These are phyloP conservation scores for Pseudogymnoascus sp. DNA, from an alignment of 2,329 filamentous ascomycete genomes.

Conservation along the genomic window DNA sequence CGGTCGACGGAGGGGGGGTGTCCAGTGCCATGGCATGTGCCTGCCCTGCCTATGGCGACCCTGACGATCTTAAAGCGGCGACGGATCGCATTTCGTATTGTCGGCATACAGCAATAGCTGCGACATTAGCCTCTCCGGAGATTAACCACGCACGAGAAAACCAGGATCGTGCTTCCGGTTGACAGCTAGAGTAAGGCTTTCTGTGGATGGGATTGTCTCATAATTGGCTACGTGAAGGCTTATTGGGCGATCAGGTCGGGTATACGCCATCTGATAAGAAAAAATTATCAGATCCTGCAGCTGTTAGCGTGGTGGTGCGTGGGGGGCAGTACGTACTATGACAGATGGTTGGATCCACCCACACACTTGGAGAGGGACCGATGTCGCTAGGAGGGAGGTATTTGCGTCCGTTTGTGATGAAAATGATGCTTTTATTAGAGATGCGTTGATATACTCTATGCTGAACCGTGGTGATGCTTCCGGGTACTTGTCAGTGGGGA, in stretches of 20 bases:
- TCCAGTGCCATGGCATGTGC: neutral
- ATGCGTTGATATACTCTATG: neutral
- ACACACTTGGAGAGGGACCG: neutral
- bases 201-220: neutral
- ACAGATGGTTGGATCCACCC: neutral
- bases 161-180: neutral
- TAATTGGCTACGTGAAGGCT: neutral
- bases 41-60: neutral
- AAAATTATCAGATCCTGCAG: slow-evolving; percentile 4
- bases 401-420: neutral
- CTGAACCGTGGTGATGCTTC: neutral
- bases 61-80: neutral
- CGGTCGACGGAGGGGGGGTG: neutral
- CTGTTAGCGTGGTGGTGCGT: neutral
- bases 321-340: neutral
- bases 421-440: neutral
- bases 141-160: neutral
- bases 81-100: neutral
- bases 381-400: neutral
- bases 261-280: slow-evolving; percentile 2
- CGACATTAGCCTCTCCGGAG: neutral
- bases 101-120: neutral
- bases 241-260: neutral
- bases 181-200: neutral
- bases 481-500: neutral